These are phyloP conservation scores for Hymenoscyphus infarciens DNA, from an alignment of 2,329 filamentous ascomycete species.

Conservation along the genomic window DNA sequence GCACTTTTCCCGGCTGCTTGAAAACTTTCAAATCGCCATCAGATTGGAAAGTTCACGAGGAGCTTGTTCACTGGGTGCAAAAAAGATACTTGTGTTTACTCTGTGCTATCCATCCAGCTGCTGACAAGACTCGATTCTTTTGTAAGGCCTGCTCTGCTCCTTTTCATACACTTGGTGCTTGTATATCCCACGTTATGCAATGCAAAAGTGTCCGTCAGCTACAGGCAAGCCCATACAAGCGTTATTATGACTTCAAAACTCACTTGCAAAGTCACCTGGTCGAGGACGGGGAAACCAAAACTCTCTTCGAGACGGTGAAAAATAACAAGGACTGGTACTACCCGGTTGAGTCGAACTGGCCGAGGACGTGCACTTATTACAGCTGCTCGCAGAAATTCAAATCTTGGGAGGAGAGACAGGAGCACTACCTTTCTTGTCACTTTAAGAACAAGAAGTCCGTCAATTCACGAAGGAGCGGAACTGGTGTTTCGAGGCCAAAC, in stretches of 20 bases:
- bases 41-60: background rate
- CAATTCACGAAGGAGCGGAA: slow-evolving; percentile 3
- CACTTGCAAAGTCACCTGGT: background rate
- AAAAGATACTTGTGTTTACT: slow-evolving; percentile 6
- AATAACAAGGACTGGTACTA: slow-evolving; percentile 5
- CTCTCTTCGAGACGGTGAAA: background rate
- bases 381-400: slow-evolving; percentile 3
- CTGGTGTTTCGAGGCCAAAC: background rate
- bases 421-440: background rate
- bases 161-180: background rate
- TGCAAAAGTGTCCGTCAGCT: background rate
- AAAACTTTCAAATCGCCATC: slow-evolving; percentile 1
- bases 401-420: background rate
- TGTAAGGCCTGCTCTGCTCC: background rate
- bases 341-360: slow-evolving; percentile 4
- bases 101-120: background rate
- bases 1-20: background rate
- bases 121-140: background rate
- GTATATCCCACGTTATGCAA: background rate
- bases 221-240: background rate
- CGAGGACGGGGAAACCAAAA: background rate
- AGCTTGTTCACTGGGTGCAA: slow-evolving; percentile 6
- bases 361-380: background rate
- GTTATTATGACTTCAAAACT: background rate
- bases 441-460: slow-evolving; percentile 6